phyloP scores from a whole-genome alignment of 345 rosid species.

The Pistacia integerrima region DNA sequence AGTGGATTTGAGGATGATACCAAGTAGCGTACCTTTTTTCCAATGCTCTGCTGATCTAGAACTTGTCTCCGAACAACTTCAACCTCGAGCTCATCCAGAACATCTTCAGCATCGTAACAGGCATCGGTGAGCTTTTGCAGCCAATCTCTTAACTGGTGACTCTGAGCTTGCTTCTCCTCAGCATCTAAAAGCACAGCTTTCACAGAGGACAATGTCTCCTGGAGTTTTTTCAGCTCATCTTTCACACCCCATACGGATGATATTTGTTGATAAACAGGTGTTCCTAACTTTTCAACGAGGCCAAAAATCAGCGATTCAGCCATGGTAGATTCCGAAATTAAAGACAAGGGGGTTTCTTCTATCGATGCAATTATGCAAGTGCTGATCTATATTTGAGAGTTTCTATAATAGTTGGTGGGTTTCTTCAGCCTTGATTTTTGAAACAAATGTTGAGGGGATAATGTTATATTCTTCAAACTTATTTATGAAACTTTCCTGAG shows the following conservation, averaged over 20 bases:
- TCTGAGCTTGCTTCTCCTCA: background rate
- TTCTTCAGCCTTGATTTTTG: no score
- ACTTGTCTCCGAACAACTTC: background rate
- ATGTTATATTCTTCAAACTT: no score
- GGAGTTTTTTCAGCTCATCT: background rate
- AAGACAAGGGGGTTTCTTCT: no score
- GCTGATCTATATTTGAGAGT: no score
- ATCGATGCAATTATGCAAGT: no score
- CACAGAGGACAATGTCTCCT: background rate
- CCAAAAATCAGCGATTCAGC: no score
- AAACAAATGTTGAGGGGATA: no score
- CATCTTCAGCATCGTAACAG: slow-evolving; percentile 3
- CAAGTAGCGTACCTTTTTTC: background rate
- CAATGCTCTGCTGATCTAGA: background rate
- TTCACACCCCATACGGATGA: background rate
- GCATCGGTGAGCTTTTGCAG: background rate
- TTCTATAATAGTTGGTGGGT: no score
- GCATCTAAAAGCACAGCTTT: slow-evolving; percentile 8
- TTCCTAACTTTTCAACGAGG: background rate
- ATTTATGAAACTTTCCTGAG: no score
- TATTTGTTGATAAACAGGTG: background rate
- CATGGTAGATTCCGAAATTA: no score
- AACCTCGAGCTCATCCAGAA: background rate
- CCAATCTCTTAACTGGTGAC: background rate
- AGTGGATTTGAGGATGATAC: background rate